Conservation (phyloP, 805 yeast species). For the Ogataea naganishii region DNA sequence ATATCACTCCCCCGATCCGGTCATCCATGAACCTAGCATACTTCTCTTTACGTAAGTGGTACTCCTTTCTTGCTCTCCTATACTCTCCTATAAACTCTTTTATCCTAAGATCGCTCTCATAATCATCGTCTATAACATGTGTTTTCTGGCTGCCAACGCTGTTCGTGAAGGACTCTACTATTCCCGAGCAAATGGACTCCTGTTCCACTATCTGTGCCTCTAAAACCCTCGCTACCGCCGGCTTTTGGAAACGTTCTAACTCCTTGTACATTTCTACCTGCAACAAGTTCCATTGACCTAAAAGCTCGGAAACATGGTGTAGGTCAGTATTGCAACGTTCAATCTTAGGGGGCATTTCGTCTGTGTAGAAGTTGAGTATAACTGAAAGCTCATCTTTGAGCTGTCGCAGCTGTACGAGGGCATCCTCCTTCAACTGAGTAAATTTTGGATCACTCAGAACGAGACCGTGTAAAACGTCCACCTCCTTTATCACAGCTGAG, state of each 20-base stretch:
- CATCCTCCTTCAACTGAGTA: conserved; percentile 5
- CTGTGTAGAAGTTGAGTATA: conserved; percentile 14
- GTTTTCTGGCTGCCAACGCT: conserved; percentile 6
- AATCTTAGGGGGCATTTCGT: conserved; percentile 14
- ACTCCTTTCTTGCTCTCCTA: conserved; percentile 29
- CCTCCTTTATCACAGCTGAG: conserved; percentile 10
- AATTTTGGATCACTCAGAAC: conserved; percentile 9
- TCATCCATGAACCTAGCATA: conserved; percentile 37
- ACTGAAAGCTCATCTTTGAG: conserved; percentile 27
- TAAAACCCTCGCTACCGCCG: conserved; percentile 24
- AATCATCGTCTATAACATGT: conserved; percentile 16
- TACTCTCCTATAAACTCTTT: conserved; percentile 32
- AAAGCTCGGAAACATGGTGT: conserved; percentile 10
- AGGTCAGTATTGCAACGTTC: conserved; percentile 14
- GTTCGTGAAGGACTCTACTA: conserved; percentile 11
- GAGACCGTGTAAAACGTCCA: conserved; percentile 11
- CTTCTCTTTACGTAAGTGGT: conserved; percentile 38
- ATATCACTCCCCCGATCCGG: conserved; percentile 25
- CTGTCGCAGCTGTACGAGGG: conserved; percentile 26
- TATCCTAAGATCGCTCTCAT: conserved; percentile 17
- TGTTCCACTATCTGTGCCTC: conserved; percentile 21
- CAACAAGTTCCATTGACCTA: conserved; percentile 12
- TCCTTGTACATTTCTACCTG: conserved; percentile 23
- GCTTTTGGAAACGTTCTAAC: conserved; percentile 23
- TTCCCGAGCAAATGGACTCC: conserved; percentile 8